Evolutionary conservation across 2,329 filamentous ascomycete species (phyloP).

Genomic region (Coleophoma crateriformis): DNA sequence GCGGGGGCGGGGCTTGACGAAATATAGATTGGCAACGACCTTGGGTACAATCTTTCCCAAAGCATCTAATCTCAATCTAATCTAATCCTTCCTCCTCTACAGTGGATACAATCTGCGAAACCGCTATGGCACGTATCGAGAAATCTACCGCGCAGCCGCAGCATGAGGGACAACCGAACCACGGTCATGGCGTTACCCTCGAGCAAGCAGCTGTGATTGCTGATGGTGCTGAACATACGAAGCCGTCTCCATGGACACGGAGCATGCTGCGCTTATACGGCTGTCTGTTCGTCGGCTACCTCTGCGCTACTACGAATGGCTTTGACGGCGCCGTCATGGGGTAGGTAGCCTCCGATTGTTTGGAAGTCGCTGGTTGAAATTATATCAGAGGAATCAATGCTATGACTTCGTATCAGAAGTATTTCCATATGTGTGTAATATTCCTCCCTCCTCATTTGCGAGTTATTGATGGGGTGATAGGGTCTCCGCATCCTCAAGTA

Average conservation of each 20-base stretch:
- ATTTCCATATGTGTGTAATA: slow-evolving; percentile 39
- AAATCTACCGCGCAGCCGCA: no score
- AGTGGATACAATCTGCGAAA: no score
- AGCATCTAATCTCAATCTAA: no score
- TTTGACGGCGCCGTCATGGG: slow-evolving; percentile 53
- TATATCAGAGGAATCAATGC: slow-evolving; percentile 39
- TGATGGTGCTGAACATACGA: slow-evolving; percentile 37
- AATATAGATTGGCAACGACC: no score
- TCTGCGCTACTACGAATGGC: slow-evolving; percentile 52
- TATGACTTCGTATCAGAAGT: slow-evolving; percentile 46
- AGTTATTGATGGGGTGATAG: slow-evolving; percentile 20
- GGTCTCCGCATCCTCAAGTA: slow-evolving; percentile 32
- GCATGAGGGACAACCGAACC: no score
- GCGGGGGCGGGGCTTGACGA: no score
- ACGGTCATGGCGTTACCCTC: no score
- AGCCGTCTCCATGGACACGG: slow-evolving; percentile 41
- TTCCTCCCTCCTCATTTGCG: neutral
- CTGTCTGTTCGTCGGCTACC: slow-evolving; percentile 41
- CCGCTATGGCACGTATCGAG: no score
- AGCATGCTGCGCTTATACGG: slow-evolving; percentile 48
- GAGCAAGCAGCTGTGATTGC: slow-evolving; percentile 17
- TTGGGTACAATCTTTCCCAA: no score
- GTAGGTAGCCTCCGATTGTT: no score
- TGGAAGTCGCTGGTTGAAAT: no score
- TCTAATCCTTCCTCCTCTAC: no score